These are phyloP conservation scores for Coemansia pectinata DNA, from an alignment of 192 early-diverging fungal genomes.

Conservation along the genomic window DNA sequence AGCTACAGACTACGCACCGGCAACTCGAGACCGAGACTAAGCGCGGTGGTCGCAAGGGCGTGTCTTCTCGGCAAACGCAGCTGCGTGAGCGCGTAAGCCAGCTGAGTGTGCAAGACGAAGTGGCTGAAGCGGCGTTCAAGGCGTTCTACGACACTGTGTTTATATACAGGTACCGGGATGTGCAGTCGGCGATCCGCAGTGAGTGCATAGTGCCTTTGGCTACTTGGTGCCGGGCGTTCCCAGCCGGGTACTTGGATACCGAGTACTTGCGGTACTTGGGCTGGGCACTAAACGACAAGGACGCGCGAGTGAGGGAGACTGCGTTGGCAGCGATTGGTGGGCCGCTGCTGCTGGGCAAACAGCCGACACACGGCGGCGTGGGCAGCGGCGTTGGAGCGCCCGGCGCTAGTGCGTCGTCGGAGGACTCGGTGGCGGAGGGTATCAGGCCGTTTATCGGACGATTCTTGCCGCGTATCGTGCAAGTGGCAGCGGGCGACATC, in stretches of 20 bases:
- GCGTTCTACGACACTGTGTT: constrained; percentile 87
- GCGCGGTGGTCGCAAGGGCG: constrained; percentile 9
- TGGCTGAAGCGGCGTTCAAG: constrained; percentile 61
- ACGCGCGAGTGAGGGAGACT: constrained; percentile 69
- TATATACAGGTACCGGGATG: constrained; percentile 87
- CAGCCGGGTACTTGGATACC: constrained; percentile 71
- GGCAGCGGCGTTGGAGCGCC: constrained; percentile 74
- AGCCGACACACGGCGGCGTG: constrained; percentile 63
- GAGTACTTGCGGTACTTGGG: constrained; percentile 81
- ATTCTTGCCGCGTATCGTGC: constrained; percentile 42
- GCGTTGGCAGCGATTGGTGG: constrained; percentile 64
- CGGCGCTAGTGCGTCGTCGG: constrained; percentile 62
- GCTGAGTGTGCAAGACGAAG: constrained; percentile 59
- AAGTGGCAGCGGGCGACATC: constrained; percentile 48
- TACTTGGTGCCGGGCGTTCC: constrained; percentile 71
- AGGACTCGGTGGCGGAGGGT: constrained; percentile 55
- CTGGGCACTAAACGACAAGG: constrained; percentile 84
- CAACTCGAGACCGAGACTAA: constrained; percentile 67
- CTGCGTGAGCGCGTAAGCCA: constrained; percentile 32
- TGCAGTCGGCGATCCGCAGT: constrained; percentile 75
- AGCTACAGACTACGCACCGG: constrained; percentile 65
- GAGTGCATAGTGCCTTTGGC: constrained; percentile 86
- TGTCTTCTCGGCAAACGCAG: constrained; percentile 8
- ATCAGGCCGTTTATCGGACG: constrained; percentile 38
- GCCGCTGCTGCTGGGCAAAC: constrained; percentile 57